A percentile compares a stretch with the other conserved stretches of the same genome.
These are phyloP conservation scores for Coemansia umbellata DNA, from an alignment of 192 early-diverging fungal species.

Conservation along the genomic window DNA sequence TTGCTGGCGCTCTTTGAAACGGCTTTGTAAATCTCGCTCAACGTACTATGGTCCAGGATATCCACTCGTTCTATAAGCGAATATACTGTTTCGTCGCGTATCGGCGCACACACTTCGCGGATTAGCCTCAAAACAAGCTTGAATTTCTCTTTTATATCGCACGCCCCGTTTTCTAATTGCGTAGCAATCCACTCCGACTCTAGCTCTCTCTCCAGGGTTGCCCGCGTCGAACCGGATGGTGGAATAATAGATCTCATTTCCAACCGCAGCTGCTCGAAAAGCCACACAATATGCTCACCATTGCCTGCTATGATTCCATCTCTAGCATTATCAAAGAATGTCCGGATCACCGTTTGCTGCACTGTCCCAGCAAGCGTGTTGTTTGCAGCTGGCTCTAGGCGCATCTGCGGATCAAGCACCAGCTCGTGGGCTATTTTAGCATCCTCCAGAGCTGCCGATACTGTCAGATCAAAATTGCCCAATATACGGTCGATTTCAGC, in stretches of 20 bases:
- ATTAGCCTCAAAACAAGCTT: conserved; percentile 11
- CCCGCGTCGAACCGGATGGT: conserved; percentile 2
- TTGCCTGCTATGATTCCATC: conserved; percentile 13
- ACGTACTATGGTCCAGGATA: too few relatives aligned
- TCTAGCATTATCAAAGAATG: conserved; percentile 21
- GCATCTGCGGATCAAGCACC: conserved; percentile 28
- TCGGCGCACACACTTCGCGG: conserved; percentile 32
- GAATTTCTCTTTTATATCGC: conserved; percentile 19
- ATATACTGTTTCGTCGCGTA: conserved; percentile 14
- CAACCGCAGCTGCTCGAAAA: conserved; percentile 17
- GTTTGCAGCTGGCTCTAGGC: conserved; percentile 11
- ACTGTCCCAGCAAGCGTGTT: conserved; percentile 15
- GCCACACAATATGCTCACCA: conserved; percentile 15
- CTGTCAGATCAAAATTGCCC: conserved; percentile 26
- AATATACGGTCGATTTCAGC: conserved; percentile 29
- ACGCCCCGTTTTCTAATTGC: conserved; percentile 10
- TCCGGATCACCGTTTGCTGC: conserved; percentile 16
- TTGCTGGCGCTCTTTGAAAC: too few relatives aligned
- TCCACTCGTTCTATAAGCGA: not conserved
- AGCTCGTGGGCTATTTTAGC: conserved; percentile 40
- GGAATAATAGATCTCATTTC: conserved; percentile 29
- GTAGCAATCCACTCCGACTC: conserved; percentile 24
- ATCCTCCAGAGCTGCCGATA: conserved; percentile 26
- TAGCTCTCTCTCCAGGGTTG: conserved; percentile 25
- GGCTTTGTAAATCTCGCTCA: too few relatives aligned